These are phyloP conservation scores for Euphorbia pulcherrima DNA, from an alignment of 345 rosid genomes.

Conservation along the genomic window DNA sequence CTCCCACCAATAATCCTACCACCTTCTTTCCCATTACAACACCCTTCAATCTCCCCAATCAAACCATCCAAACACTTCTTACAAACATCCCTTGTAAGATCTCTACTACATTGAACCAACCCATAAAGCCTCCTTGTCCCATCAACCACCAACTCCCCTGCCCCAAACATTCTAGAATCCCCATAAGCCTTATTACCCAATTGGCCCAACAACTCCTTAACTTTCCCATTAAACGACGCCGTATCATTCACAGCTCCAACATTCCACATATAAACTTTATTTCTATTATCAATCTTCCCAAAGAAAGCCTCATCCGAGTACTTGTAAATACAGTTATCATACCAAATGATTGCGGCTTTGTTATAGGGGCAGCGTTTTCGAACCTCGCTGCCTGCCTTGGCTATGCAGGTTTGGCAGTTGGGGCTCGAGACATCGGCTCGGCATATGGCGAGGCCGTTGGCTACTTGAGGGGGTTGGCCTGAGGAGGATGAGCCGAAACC, in stretches of 20 bases:
- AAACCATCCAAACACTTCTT: constrained; percentile 39
- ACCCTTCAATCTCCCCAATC: constrained; percentile 36
- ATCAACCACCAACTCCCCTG: constrained; percentile 20
- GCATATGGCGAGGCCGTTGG: constrained; percentile 37
- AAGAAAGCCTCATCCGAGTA: constrained; percentile 36
- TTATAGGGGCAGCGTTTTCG: constrained; percentile 31
- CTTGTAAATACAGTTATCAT: constrained; percentile 39
- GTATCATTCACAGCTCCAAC: constrained; percentile 23
- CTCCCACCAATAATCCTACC: constrained; percentile 47
- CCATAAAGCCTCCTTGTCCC: constrained; percentile 29
- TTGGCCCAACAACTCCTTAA: constrained; percentile 26
- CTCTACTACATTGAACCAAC: constrained; percentile 40
- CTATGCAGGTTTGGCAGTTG: constrained; percentile 39
- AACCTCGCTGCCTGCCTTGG: constrained; percentile 24
- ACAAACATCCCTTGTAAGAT: constrained; percentile 27
- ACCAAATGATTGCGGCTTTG: constrained; percentile 45
- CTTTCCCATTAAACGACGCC: constrained; percentile 23
- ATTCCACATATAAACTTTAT: constrained; percentile 41
- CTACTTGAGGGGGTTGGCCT: constrained; percentile 22
- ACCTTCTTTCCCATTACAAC: constrained; percentile 49
- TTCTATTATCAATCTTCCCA: constrained; percentile 34
- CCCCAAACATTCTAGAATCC: constrained; percentile 22
- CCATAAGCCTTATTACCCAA: constrained; percentile 21
- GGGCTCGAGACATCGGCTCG: constrained; percentile 32
- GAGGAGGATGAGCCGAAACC: constrained; percentile 29